Base-by-base conservation (phyloP, 306 rosid genomes). In the Cicer chorassanicum region DNA sequence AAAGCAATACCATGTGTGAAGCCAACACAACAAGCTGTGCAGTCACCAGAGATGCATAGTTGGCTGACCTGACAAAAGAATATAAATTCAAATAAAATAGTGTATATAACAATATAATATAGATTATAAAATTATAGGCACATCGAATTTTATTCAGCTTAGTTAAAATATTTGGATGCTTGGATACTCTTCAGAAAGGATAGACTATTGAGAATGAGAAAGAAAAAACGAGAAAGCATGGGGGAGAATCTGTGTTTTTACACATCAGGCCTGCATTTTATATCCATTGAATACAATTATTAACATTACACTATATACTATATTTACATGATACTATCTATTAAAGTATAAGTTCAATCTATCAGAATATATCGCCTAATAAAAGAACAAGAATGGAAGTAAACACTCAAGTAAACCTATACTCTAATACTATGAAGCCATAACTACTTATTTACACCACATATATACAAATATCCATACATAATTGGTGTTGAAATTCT, bases 11-110 rank as follows among this genome's bases (percentile, higher is more conserved):
- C 99, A 94, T 94, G 88, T 92, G 97, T 49, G 96, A 94, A 80
- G 93, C 88, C 88, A 89, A 78, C 68, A 86, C 70, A 56, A 89
- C 79, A 68, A 94, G 90, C 87, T 92, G 99, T 19, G 89, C 91
- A 57, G 99, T 85, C 72, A 92, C 97, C 75, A 86, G 74, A 84
- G 99, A 87, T 49, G 96, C 91, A 83, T 94, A 94, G 91, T 94
- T 92, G 60, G 91, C 88, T 11, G 92, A 84, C 86, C 99, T 94
- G 87, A 70, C 45, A 80, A 50, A 77, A 53, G 43, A 68, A 64
- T 12, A 42, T 44, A 50, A 72, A 65, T 56, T 42, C 66, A 66
- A 73, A 67, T 65, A 34, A 56, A 66, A 48, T 46, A 68, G 16
- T 53, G 41, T 1, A 72, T 41, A 15, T 41, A 86, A 54, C 29